Base-by-base conservation (phyloP, 208 protist genomes). In the Strigomonas culicis region DNA sequence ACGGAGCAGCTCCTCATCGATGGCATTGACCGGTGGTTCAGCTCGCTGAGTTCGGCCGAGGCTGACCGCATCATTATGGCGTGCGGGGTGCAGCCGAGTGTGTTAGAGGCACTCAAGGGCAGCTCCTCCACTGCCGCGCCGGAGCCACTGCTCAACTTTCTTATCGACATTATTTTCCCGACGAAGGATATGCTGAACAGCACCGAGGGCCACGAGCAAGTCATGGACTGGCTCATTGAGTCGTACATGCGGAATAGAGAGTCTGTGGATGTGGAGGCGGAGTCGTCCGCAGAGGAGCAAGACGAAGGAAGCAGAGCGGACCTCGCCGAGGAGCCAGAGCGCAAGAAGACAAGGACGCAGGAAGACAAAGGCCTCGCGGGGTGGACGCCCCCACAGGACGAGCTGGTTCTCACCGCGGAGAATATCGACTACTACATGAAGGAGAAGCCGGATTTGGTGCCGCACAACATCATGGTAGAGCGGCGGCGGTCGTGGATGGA, bases 151-250 rank as follows among this genome's bases (percentile, higher is more conserved):
- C 63, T 74, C 21, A 86, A 93, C 74, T 96, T 96, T 62, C 75
- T 96, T 4, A 74, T 92, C 17, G 90, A 96, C 65, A 83, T 96
- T 11, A 69, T 96, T 2, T 96, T 88, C 53, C 90, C 90, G 21
- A 30, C 63, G 15, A 36, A 28, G 4, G 24, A 66, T 7, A 27
- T 15, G 36, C n/a, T n/a, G 41, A 34, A 55, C 11, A 22, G 17
- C 25, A 49, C 39, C 53, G 51, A 49, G 39, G 66, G 15, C 15
- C 57, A 44, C 1, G 60, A 72, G 15, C 31, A 21, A 0, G 59
- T 82, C 1, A 49, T 86, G 25, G 88, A 94, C 69, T 94, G 88
- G 86, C 32, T 94, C 39, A 62, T 92, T 31, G 68, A 73, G 15
- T 79, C 81, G n/a, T 94, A 88, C 50, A 66, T 86, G 43, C 86